phyloP scores from a whole-genome alignment of 2,329 filamentous ascomycete genomes.

The Xylariaceae sp. region DNA sequence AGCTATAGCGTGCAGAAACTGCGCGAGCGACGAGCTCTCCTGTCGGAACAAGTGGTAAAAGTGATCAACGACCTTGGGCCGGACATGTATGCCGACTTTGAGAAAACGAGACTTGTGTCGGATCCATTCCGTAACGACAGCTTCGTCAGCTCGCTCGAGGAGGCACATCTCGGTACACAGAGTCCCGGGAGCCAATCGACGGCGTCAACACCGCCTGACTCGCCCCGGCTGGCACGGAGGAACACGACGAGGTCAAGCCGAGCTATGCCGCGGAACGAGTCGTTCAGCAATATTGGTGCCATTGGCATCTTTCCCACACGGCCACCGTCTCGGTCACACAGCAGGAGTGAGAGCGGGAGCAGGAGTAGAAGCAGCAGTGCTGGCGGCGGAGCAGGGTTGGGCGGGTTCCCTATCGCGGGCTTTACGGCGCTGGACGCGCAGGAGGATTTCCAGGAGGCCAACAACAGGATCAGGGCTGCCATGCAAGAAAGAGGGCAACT shows the following conservation, averaged over 20 bases:
- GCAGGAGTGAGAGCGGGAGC: no score
- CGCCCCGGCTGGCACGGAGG: constrained; percentile 37
- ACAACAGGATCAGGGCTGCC: constrained; percentile 74
- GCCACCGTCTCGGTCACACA: constrained; percentile 71
- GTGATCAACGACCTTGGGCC: constrained; percentile 94
- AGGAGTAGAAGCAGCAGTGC: constrained; percentile 60
- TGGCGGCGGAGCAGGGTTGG: constrained; percentile 56
- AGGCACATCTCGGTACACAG: constrained; percentile 26
- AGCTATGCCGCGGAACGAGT: constrained; percentile 77
- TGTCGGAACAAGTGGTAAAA: constrained; percentile 80
- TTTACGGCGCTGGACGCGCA: constrained; percentile 66
- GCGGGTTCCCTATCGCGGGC: constrained; percentile 61
- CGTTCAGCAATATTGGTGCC: constrained; percentile 82
- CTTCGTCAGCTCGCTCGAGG: constrained; percentile 25
- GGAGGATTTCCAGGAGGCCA: constrained; percentile 77
- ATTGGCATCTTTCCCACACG: constrained; percentile 88
- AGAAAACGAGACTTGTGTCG: constrained; percentile 65
- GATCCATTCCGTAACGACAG: constrained; percentile 43
- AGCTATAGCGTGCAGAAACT: constrained; percentile 80
- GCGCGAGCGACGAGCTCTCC: constrained; percentile 64
- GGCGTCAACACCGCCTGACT: constrained; percentile 26
- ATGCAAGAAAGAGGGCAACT: constrained; percentile 74
- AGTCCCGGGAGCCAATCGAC: constrained; percentile 17
- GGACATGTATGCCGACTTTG: constrained; percentile 96
- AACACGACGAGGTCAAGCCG: constrained; percentile 53